Percentiles rank a stretch among this genome's conserved stretches.
Evolutionary conservation across 306 rosid species (phyloP).

Genomic region (Fagus crenata): DNA sequence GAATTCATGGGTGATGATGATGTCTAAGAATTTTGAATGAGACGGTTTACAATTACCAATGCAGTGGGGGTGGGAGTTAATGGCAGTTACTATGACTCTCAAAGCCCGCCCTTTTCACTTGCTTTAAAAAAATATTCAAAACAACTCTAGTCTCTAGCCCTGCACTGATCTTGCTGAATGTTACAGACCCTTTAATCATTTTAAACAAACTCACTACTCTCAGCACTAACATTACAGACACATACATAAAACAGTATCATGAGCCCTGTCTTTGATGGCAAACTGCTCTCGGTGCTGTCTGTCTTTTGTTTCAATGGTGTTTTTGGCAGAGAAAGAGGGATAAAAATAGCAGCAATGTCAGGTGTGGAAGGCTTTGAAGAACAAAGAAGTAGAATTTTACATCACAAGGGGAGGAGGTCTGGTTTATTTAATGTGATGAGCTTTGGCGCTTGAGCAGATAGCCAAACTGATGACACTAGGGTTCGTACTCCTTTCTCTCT

Average conservation of each 20-base stretch:
- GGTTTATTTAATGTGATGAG: slow-evolving; percentile 34
- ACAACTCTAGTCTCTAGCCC: too few relatives aligned
- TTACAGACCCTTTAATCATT: neutral
- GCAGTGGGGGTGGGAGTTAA: slow-evolving; percentile 30
- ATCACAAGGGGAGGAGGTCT: slow-evolving; percentile 12
- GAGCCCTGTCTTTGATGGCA: slow-evolving; percentile 26
- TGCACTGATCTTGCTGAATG: neutral
- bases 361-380: neutral
- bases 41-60: slow-evolving; percentile 15
- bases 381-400: slow-evolving; percentile 25
- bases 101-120: neutral
- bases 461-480: slow-evolving; percentile 41
- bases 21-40: too few relatives aligned
- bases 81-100: slow-evolving; percentile 20
- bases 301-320: slow-evolving; percentile 24
- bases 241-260: slow-evolving; percentile 17
- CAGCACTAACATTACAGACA: slow-evolving; percentile 1
- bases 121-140: too few relatives aligned
- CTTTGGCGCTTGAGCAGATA: slow-evolving; percentile 50
- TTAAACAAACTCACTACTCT: neutral
- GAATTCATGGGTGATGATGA: too few relatives aligned
- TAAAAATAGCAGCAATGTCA: neutral
- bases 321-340: slow-evolving; percentile 22
- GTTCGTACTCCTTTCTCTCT: slow-evolving; percentile 21
- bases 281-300: slow-evolving; percentile 26